Conservation (phyloP, 306 rosid species). For the Hippophae gyantsensis region DNA sequence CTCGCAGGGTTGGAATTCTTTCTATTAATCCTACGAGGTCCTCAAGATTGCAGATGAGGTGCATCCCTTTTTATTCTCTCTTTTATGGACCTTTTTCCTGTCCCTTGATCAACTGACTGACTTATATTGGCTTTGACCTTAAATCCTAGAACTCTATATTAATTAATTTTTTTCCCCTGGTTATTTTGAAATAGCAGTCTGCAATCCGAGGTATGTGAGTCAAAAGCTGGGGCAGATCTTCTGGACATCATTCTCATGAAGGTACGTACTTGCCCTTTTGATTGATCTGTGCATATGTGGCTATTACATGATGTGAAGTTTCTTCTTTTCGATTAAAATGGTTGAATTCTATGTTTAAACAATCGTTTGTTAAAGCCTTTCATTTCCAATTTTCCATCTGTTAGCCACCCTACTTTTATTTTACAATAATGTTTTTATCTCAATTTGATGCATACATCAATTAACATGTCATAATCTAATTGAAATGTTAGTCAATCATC, state of each 20-base stretch:
- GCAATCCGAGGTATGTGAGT: conserved; percentile 35
- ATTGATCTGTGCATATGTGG: too few relatives aligned
- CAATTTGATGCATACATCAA: too few relatives aligned
- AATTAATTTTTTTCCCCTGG: background rate
- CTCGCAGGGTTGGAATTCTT: conserved; percentile 60
- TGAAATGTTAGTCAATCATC: too few relatives aligned
- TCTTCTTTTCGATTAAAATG: too few relatives aligned
- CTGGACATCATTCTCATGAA: conserved; percentile 63
- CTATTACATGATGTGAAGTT: too few relatives aligned
- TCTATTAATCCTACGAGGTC: conserved; percentile 35
- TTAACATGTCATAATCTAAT: too few relatives aligned
- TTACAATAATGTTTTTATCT: too few relatives aligned
- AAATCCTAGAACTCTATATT: background rate
- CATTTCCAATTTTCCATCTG: too few relatives aligned
- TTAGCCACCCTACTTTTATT: too few relatives aligned
- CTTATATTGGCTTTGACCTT: conserved; percentile 5
- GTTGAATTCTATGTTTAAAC: too few relatives aligned
- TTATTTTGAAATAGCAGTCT: conserved; percentile 1
- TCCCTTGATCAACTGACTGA: background rate
- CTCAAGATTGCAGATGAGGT: conserved; percentile 58
- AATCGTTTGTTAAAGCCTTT: too few relatives aligned
- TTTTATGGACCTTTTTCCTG: background rate
- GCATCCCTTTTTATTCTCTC: background rate
- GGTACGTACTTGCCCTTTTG: conserved; percentile 22
- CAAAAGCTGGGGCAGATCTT: conserved; percentile 78